Conservation (phyloP, 1,284 basidiomycete species). For the Singerocomus rubriflavus region DNA sequence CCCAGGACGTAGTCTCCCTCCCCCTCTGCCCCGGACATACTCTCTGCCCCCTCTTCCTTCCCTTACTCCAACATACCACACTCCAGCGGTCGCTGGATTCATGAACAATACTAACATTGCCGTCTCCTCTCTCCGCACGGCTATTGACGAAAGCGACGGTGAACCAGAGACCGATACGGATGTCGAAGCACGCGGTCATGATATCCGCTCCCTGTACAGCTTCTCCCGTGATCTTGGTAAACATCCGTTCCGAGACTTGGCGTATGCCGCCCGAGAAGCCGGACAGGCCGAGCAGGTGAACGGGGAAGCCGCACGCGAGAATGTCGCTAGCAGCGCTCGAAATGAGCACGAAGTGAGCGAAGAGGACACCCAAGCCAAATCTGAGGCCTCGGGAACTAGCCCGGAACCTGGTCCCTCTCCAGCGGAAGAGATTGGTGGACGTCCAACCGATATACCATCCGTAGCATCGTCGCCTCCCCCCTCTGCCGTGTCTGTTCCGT, state of each 20-base stretch:
- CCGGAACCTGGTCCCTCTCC: constrained; percentile 23
- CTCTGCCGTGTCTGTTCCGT: constrained; percentile 30
- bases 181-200: constrained; percentile 27
- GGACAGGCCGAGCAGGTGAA: constrained; percentile 21
- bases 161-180: constrained; percentile 36
- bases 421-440: constrained; percentile 24
- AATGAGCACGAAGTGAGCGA: constrained; percentile 12
- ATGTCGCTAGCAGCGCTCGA: constrained; percentile 9
- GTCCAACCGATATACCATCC: constrained; percentile 25
- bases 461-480: constrained; percentile 31
- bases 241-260: constrained; percentile 24
- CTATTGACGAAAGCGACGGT: constrained; percentile 36
- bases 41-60: constrained; percentile 34
- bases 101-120: constrained; percentile 38
- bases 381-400: constrained; percentile 15
- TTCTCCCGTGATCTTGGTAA: constrained; percentile 33
- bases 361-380: constrained; percentile 13
- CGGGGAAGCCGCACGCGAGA: constrained; percentile 22
- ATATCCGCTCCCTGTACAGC: constrained; percentile 34
- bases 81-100: constrained; percentile 26
- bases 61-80: constrained; percentile 29
- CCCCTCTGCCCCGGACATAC: constrained; percentile 32
- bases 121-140: constrained; percentile 36
- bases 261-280: constrained; percentile 27
- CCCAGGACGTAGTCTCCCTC: constrained; percentile 29